These are phyloP conservation scores for Guillardia theta DNA, from an alignment of 78 protist genomes.

Conservation along the genomic window DNA sequence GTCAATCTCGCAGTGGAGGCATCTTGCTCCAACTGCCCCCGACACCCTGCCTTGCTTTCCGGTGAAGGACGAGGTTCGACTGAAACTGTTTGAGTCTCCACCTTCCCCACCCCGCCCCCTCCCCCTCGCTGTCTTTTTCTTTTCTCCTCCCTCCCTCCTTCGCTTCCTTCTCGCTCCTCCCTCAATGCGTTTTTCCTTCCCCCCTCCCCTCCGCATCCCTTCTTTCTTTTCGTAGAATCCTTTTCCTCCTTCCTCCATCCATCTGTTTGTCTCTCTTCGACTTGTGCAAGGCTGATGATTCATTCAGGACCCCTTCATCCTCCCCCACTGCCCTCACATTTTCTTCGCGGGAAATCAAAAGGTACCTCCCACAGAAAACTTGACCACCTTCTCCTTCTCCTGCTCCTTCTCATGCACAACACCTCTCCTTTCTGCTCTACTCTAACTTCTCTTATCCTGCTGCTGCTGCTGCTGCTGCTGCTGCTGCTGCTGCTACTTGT, in stretches of 20 bases:
- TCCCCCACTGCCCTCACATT: background rate
- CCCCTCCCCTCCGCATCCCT: background rate
- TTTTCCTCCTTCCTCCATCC: no score
- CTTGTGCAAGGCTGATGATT: no score
- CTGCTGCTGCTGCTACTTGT: background rate
- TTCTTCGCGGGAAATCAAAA: background rate
- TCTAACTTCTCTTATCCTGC: background rate
- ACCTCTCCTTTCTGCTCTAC: background rate
- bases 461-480: background rate
- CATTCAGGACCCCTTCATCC: background rate
- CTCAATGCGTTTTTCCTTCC: background rate
- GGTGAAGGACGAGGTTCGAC: background rate
- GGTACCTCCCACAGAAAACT: background rate
- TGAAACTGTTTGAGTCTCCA: no score
- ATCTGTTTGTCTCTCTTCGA: no score
- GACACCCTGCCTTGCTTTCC: constrained; percentile 15
- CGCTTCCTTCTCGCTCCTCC: background rate
- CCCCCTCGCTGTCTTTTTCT: background rate
- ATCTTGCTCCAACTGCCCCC: background rate
- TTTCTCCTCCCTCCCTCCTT: background rate
- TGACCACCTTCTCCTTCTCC: background rate
- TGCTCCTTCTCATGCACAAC: background rate
- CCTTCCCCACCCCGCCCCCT: background rate
- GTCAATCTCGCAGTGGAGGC: background rate
- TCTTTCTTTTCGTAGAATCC: no score